Evolutionary conservation across 2,329 filamentous ascomycete species (phyloP), one percentile per base, ranked within the genome.

Genomic region (Colletotrichum brevisporum): DNA sequence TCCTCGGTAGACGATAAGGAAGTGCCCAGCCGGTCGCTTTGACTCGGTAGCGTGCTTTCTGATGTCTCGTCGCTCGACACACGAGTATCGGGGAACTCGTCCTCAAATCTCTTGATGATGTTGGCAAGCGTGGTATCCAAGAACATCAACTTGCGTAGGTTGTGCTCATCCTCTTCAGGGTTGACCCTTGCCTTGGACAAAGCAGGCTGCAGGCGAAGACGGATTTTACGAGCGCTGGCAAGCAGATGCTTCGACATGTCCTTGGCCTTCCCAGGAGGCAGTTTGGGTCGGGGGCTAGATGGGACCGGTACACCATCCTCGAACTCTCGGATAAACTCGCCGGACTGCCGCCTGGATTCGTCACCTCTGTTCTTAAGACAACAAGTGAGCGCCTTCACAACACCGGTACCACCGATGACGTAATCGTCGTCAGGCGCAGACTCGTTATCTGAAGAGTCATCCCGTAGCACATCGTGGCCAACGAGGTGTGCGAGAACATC

Each of bases 41-140:
- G 50, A 57, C 75, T 74, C 2, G 75, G 72, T 6, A 71, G 55
- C n/a, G 74, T 72, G n/a, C 74, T 67, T 1, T 76, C 77, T 5
- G 75, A 70, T 21, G 75, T 75, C 43, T 77, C 75, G 57, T 78
- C 76, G 10, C 72, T 72, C 15, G 75, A 74, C 63, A 83, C 84
- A 43, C 94, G 90, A 0, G 93, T 97, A 77, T 98, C 95, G 0
- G 96, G 96, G 75, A 94, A 98, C 79, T 98, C 95, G 77, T 97
- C 93, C 79, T 98, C 96, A 77, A 98, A 99, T 31, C 96, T 92
- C 77, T 94, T 91, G 76, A 98, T 98, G 82, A 98, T 98, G 73
- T 92, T 91, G 75, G 94, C 88, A 10, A 99, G 86, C 0, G 96
- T 98, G 70, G 92, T 86, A 75, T 98, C 94, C 36, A 99, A 88